Base-by-base conservation (phyloP, 192 early-diverging fungal species). In the Diversispora eburnea region DNA sequence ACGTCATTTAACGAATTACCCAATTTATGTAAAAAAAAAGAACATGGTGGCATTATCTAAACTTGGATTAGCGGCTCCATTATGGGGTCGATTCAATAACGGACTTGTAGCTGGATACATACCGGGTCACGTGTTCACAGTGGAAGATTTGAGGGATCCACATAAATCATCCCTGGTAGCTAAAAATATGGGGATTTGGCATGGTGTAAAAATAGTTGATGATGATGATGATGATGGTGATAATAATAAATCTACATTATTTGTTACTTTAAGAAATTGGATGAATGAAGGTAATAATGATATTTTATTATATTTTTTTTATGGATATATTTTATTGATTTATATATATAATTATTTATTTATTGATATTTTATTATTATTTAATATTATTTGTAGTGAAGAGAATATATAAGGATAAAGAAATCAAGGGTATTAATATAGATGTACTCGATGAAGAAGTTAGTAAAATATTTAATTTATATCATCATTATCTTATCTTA, bases 81-180 rank as follows among this genome's bases (percentile, higher is more conserved):
- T 33, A 33, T 33, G 2, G 0, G 25, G 25, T 33, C 25, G 25
- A 33, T 33, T 33, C 25, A 33, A 33, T 33, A 33, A 33, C 2
- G 25, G 25, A 33, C 25, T 33, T 33, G 25, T 33, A 33, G 0
- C 0, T 33, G 25, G 25, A 33, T 33, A 1, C 25, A 33, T 33
- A 33, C 25, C 25, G 25, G 25, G 25, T 33, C 25, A 33, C 25
- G 25, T 33, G 25, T 33, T 33, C 25, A 33, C 25, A 33, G 25
- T 33, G 25, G 25, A 33, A 2, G 25, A 33, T 33, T 1, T 33
- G 25, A 33, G 2, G 2, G 25, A 90, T 73, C 79, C 83, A 5
- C 82, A 88, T 77, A 91, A 88, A 78, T 89, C 91, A 20, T 67
- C 79, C 10, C 87, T 95, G 64, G 89, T 96, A 52, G 94, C 96